Conservation (phyloP, 2,329 filamentous ascomycete species). For the Fusarium sp. region DNA sequence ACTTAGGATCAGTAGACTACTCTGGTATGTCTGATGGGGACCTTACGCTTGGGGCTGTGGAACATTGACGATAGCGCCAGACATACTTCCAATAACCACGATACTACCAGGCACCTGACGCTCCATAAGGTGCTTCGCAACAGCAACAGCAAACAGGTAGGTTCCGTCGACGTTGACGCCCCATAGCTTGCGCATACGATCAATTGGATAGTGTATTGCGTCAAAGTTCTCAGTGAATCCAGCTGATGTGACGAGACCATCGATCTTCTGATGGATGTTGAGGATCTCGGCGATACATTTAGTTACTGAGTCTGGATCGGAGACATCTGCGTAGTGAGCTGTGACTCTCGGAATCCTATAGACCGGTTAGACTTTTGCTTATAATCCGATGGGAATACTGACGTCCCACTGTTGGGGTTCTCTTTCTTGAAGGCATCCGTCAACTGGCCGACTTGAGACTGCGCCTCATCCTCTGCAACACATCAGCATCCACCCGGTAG, state of each 20-base stretch:
- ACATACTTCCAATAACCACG: conserved; percentile 96
- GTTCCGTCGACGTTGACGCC: conserved; percentile 92
- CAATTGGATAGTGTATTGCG: conserved; percentile 87
- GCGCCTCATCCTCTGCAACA: conserved; percentile 79
- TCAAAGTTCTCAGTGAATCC: conserved; percentile 97
- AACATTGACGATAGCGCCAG: conserved; percentile 90
- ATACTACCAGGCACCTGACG: conserved; percentile 83
- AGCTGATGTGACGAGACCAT: conserved; percentile 93
- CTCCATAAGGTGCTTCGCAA: conserved; percentile 89
- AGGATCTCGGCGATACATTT: conserved; percentile 72
- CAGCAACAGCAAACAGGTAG: conserved; percentile 84
- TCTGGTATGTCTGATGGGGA: fast-evolving
- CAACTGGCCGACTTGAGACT: conserved; percentile 78
- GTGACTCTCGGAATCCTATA: conserved; percentile 81
- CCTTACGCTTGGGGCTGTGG: conserved; percentile 86
- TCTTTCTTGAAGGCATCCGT: conserved; percentile 80
- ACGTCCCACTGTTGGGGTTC: conserved; percentile 79
- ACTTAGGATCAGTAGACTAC: not conserved
- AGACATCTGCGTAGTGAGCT: conserved; percentile 89
- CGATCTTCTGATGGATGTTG: conserved; percentile 77
- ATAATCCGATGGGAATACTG: conserved; percentile 33
- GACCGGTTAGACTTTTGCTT: not conserved
- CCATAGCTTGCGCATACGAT: conserved; percentile 93
- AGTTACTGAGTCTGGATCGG: conserved; percentile 82
- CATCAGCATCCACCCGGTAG: conserved; percentile 8